phyloP scores from a whole-genome alignment of 2,329 filamentous ascomycete genomes.

The Alternaria tenuissima region DNA sequence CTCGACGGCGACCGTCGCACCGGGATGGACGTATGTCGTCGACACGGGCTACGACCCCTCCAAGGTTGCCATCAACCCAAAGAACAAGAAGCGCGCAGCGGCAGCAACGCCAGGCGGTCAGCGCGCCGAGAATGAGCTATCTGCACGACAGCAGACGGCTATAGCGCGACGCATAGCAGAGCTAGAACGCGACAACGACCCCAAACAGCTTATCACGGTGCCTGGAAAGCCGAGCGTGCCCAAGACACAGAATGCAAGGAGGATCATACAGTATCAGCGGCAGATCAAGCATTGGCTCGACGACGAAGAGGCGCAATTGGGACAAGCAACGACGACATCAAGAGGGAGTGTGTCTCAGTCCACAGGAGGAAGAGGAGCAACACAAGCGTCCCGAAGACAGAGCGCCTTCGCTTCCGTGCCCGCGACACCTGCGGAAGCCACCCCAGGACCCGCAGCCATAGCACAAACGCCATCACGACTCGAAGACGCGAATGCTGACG shows the following conservation, averaged over 20 bases:
- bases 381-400: conserved; percentile 30
- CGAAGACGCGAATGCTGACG: conserved; percentile 38
- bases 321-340: conserved; percentile 48
- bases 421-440: conserved; percentile 38
- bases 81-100: conserved; percentile 72
- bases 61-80: conserved; percentile 61
- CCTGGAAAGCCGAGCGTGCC: conserved; percentile 43
- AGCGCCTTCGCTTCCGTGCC: conserved; percentile 38
- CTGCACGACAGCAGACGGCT: conserved; percentile 82
- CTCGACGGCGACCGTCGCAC: conserved; percentile 73
- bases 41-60: conserved; percentile 71
- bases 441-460: conserved; percentile 27
- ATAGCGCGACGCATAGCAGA: conserved; percentile 82
- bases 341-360: conserved; percentile 13
- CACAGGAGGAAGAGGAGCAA: conserved; percentile 23
- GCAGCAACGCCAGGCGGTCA: conserved; percentile 41
- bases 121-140: conserved; percentile 66
- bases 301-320: conserved; percentile 75
- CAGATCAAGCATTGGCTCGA: conserved; percentile 84
- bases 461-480: conserved; percentile 17
- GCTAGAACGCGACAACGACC: conserved; percentile 77
- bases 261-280: conserved; percentile 81
- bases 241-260: conserved; percentile 71
- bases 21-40: conserved; percentile 92
- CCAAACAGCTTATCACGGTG: conserved; percentile 55